Conservation (phyloP, 805 yeast species). For the Candida piceae region DNA sequence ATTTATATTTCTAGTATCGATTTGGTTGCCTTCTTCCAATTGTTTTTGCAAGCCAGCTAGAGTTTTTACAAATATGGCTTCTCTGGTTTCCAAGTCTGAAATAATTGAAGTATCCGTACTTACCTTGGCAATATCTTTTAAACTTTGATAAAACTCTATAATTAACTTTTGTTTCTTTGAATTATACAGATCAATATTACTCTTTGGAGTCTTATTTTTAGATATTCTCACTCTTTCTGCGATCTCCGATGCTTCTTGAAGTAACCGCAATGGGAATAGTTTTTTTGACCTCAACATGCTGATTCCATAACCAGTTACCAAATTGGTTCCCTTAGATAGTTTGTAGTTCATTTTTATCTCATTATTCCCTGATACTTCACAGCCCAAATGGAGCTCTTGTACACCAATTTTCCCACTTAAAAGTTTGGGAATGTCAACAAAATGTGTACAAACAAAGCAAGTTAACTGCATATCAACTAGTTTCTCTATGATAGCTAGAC, state of each 20-base stretch:
- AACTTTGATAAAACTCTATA: constrained; percentile 13
- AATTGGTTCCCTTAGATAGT: constrained; percentile 17
- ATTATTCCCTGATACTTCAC: constrained; percentile 9
- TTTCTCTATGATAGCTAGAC: constrained; percentile 39
- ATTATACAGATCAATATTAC: background rate
- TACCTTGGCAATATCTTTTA: constrained; percentile 3
- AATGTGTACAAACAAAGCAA: constrained; percentile 42
- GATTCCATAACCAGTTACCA: constrained; percentile 25
- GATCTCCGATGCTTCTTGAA: constrained; percentile 27
- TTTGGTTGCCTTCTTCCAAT: no score
- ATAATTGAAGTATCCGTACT: background rate
- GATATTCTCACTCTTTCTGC: constrained; percentile 11
- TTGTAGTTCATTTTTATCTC: constrained; percentile 29
- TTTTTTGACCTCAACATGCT: constrained; percentile 27
- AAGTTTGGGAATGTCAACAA: constrained; percentile 34
- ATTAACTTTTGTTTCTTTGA: constrained; percentile 5
- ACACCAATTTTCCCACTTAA: constrained; percentile 32
- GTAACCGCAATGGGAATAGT: constrained; percentile 22
- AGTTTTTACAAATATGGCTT: constrained; percentile 1
- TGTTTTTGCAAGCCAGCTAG: background rate
- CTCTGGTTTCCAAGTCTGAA: background rate
- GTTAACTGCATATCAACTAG: constrained; percentile 26
- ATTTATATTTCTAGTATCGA: no score
- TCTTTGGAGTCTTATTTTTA: background rate
- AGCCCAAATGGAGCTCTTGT: constrained; percentile 33